These are phyloP conservation scores for Vaccinium darrowii DNA, from an alignment of 148 eudicot genomes.

Conservation along the genomic window DNA sequence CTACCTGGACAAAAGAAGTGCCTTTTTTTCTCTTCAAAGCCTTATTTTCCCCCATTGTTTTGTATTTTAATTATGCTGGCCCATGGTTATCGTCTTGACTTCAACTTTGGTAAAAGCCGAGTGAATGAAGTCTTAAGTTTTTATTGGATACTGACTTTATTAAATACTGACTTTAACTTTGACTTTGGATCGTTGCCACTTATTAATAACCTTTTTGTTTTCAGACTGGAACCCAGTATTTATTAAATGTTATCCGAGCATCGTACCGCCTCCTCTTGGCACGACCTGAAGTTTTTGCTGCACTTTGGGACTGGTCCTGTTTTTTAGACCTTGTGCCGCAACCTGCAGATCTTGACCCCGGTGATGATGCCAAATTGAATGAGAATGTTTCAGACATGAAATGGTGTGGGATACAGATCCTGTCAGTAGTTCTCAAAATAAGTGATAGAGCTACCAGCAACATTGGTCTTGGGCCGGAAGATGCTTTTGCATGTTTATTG, in stretches of 20 bases:
- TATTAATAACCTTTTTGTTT: conserved; percentile 1
- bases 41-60: not conserved
- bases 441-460: conserved; percentile 48
- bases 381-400: conserved; percentile 47
- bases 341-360: conserved; percentile 28
- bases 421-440: conserved; percentile 52
- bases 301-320: conserved; percentile 87
- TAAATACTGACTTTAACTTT: too few species aligned
- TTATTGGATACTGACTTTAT: too few species aligned
- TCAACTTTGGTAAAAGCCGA: not conserved
- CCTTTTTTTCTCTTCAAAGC: not conserved
- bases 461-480: conserved; percentile 49
- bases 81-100: not conserved
- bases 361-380: conserved; percentile 28
- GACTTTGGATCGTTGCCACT: not conserved
- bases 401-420: conserved; percentile 76
- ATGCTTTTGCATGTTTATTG: conserved; percentile 57
- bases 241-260: conserved; percentile 52
- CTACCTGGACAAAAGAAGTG: not conserved
- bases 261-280: conserved; percentile 71
- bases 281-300: conserved; percentile 53
- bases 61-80: not conserved
- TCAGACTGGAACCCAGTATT: conserved; percentile 39
- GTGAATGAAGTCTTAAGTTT: not conserved
- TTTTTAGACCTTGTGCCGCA: conserved; percentile 59